These are phyloP conservation scores for Nymphaea colorata DNA, from an alignment of 164 flowering plant species.

Conservation along the genomic window DNA sequence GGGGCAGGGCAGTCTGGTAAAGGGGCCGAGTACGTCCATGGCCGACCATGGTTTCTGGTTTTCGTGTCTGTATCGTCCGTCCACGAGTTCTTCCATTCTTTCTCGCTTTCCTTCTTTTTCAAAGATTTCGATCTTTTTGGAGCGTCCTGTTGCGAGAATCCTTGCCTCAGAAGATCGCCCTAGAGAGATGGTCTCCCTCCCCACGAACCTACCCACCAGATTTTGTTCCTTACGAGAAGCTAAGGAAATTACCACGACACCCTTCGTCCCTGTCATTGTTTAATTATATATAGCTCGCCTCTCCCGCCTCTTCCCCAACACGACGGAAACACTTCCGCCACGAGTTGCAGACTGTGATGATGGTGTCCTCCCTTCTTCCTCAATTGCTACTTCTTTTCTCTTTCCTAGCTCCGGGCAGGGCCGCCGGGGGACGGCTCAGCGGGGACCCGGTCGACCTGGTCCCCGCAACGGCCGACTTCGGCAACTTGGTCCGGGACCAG, in stretches of 20 bases:
- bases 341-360: neutral
- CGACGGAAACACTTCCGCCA: neutral
- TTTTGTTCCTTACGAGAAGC: conserved; percentile 19
- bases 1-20: neutral
- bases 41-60: neutral
- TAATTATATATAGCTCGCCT: neutral
- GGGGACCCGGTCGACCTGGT: conserved; percentile 32
- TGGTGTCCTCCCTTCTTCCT: neutral
- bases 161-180: conserved; percentile 50
- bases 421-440: conserved; percentile 30
- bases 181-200: conserved; percentile 34
- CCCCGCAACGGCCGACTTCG: conserved; percentile 59
- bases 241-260: neutral
- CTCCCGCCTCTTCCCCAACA: neutral
- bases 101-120: neutral
- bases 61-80: neutral
- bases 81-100: neutral
- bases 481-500: conserved; percentile 23
- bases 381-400: neutral
- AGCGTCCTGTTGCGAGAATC: conserved; percentile 26
- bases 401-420: neutral
- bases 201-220: conserved; percentile 26
- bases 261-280: neutral
- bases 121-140: too few relatives aligned
- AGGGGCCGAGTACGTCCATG: neutral